Evolutionary conservation across 352 stramenopile species (phyloP).

Genomic region (Globisporangium cederbergense): DNA sequence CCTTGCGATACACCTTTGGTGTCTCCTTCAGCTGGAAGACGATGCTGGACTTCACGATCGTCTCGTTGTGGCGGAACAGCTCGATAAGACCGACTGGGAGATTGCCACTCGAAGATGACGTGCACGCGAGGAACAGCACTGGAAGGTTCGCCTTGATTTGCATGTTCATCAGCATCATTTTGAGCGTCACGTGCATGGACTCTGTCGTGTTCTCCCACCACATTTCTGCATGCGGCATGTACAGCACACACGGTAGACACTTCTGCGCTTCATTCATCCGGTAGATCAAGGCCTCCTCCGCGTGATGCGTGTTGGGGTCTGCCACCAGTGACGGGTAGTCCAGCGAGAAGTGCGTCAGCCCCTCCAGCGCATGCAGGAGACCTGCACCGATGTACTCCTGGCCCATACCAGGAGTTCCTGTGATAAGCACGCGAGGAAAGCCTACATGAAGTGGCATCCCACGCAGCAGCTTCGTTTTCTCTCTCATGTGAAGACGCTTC

Average conservation of each 20-base stretch:
- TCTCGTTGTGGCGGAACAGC: constrained; percentile 53
- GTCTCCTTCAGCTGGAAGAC: constrained; percentile 38
- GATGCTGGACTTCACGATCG: constrained; percentile 38
- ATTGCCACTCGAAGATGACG: constrained; percentile 32
- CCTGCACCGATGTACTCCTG: constrained; percentile 65
- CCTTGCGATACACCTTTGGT: constrained; percentile 23
- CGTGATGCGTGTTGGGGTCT: constrained; percentile 55
- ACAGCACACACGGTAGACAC: constrained; percentile 77
- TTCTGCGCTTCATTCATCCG: constrained; percentile 72
- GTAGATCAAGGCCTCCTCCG: constrained; percentile 77
- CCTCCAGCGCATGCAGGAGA: constrained; percentile 73
- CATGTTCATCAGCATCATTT: constrained; percentile 81
- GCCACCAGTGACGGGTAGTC: constrained; percentile 77
- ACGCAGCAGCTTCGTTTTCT: constrained; percentile 26
- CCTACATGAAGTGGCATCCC: constrained; percentile 49
- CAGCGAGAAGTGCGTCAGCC: constrained; percentile 73
- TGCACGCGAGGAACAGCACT: constrained; percentile 76
- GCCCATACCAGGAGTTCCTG: constrained; percentile 56
- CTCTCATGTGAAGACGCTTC: constrained; percentile 20
- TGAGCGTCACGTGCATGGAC: constrained; percentile 68
- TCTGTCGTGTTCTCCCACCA: constrained; percentile 75
- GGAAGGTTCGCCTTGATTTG: constrained; percentile 65
- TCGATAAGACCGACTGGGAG: constrained; percentile 51
- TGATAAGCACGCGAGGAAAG: constrained; percentile 71
- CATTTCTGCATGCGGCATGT: constrained; percentile 68